Evolutionary conservation across 2,329 filamentous ascomycete genomes (phyloP), one percentile per base, ranked within the genome.

Genomic region (Endoconidiophora polonica): DNA sequence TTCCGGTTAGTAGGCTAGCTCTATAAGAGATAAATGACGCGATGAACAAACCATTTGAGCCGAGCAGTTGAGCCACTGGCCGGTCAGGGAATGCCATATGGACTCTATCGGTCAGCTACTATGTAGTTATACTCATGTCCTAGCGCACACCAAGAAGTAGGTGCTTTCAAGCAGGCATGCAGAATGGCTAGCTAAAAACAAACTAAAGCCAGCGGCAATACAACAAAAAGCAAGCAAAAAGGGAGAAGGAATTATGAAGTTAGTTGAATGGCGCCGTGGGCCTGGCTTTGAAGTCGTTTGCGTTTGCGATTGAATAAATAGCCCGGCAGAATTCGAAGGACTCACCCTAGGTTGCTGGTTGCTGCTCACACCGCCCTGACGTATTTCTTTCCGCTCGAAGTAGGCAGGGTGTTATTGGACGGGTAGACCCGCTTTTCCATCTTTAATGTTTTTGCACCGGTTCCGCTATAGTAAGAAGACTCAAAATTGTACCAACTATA

Each of bases 21-120:
- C 4, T 10, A 23, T 37, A 26, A 20, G n/a, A 3, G 16, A 42
- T n/a, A 18, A 10, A 14, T 10, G 22, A 26, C 6, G 23, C 16
- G n/a, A 20, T 20, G 46, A 23, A 63, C 65, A 58, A 58, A 77
- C 76, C 75, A 60, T 73, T 77, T 14, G 76, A 74, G 54, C 75
- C 76, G 50, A 74, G 63, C 6, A 79, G 64, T 58, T 77, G 72
- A 39, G 74, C 71, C 53, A 72, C 63, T 37, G 74, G 73, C 58
- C 62, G 64, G 57, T 68, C 62, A 49, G 68, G 67, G 48, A 72
- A 69, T 48, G 63, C 62, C 69, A 72, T 72, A 18, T 55, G 22
- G 24, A 42, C 29, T 40, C 20, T 10, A 33, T 33, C 29, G n/a
- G 26, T 46, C n/a, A 37, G 40, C 33, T 24, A 20, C 29, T 33